Base-by-base conservation (phyloP, 1,284 basidiomycete species). In the Cryptococcus amylolentus region DNA sequence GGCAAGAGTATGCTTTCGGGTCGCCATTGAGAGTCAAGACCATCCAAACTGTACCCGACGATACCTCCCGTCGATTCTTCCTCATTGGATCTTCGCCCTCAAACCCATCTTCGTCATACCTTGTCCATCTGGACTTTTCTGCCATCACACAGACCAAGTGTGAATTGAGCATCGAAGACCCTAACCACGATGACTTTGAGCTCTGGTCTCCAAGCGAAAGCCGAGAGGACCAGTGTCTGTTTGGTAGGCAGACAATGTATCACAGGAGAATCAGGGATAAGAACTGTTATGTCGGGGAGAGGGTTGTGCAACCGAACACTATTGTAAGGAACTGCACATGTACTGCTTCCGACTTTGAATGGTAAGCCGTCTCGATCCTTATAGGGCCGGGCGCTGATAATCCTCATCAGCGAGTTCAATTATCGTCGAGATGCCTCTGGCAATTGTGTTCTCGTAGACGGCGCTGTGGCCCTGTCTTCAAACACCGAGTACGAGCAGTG, bases 151-250 rank as follows among this genome's bases (percentile, higher is more conserved):
- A 77, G 51, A 81, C 81, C 64, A 79, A 86, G 80, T 97, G 93
- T 75, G 77, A 81, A 1, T 77, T 92, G 48, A 83, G 84, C 63
- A 55, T 83, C 4, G 82, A 89, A 1, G 79, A 95, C 68, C 86
- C 91, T 4, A 82, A 82, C 35, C 79, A 86, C 48, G 92, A 96
- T 68, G 93, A 97, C 76, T 97, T 96, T 71, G 93, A 96, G 74
- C 77, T 94, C 4, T 97, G 94, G 93, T 91, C 88, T 73, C 93
- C 93, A 0, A 88, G 88, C 56, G 87, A 93, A 70, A 84, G 86
- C 52, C 84, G 93, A 2, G 77, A 80, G 26, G 88, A 91, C 73
- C 77, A 80, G 55, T 91, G 89, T 77, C 72, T 97, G 14, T 97
- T 96, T 67, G 93, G 93, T 28, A 83, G 88, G 60, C 66, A 93